Conservation (phyloP, 1,139 yeast species). For the Suhomyces yuchorum region DNA sequence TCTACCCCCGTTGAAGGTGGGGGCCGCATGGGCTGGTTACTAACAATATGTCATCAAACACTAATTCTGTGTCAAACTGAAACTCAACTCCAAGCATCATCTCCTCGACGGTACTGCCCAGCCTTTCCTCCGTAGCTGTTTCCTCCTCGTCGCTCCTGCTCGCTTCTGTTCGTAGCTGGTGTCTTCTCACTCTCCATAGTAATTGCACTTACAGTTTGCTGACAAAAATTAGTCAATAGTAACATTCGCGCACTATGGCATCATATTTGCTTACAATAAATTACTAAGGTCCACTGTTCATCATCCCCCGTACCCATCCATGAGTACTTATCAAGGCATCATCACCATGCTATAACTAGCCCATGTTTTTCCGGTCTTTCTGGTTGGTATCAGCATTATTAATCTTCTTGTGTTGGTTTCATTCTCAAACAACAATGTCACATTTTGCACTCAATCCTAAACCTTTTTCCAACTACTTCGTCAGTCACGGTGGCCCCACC, state of each 20-base stretch:
- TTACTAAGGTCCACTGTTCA: background rate
- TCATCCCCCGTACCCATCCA: background rate
- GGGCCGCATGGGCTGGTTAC: too few relatives aligned
- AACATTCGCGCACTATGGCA: background rate
- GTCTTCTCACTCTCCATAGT: too few relatives aligned
- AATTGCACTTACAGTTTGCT: background rate
- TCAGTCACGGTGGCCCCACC: constrained; percentile 81
- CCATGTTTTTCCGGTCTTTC: background rate
- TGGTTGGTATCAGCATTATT: background rate
- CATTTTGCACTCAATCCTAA: constrained; percentile 18
- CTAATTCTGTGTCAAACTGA: too few relatives aligned
- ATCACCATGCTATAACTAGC: background rate
- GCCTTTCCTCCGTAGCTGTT: too few relatives aligned
- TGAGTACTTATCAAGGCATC: background rate
- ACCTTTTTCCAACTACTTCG: constrained; percentile 59
- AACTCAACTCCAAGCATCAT: too few relatives aligned
- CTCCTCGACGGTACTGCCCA: too few relatives aligned
- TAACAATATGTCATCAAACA: too few relatives aligned
- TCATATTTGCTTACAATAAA: background rate
- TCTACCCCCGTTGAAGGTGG: too few relatives aligned
- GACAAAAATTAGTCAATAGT: background rate
- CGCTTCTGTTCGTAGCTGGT: too few relatives aligned
- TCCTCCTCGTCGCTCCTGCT: too few relatives aligned
- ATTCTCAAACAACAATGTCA: background rate
- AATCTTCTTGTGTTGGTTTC: background rate